These are phyloP conservation scores for Lithohypha guttulata DNA, from an alignment of 2,329 filamentous ascomycete species.

Conservation along the genomic window DNA sequence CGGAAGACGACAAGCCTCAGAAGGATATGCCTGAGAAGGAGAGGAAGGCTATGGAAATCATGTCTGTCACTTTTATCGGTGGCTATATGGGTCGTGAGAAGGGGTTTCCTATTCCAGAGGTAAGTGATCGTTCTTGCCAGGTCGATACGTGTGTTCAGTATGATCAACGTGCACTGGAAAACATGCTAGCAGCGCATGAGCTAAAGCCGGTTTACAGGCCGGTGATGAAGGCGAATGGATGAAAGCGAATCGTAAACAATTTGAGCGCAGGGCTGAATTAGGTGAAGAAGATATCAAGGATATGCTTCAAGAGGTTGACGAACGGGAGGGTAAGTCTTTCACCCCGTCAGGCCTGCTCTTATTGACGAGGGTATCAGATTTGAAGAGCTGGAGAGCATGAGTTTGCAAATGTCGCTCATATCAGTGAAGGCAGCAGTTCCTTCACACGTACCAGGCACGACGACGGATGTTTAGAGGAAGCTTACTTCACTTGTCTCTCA, in stretches of 20 bases:
- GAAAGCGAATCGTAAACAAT: slow-evolving; percentile 16
- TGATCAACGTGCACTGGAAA: too few relatives aligned
- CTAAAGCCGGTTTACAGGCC: slow-evolving; percentile 10
- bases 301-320: slow-evolving; percentile 13
- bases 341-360: too few relatives aligned
- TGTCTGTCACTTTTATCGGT: slow-evolving; percentile 15
- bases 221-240: slow-evolving; percentile 18
- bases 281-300: slow-evolving; percentile 10
- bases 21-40: slow-evolving; percentile 4
- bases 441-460: too few relatives aligned
- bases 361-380: too few relatives aligned
- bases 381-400: slow-evolving; percentile 6
- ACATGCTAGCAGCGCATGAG: too few relatives aligned
- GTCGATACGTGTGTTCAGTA: too few relatives aligned
- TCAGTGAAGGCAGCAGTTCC: too few relatives aligned
- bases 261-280: slow-evolving; percentile 13
- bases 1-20: slow-evolving; percentile 6
- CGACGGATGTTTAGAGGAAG: too few relatives aligned
- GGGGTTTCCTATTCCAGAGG: slow-evolving; percentile 17
- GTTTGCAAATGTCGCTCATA: too few relatives aligned
- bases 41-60: slow-evolving; percentile 13
- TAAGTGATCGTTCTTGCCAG: too few relatives aligned
- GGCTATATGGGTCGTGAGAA: slow-evolving; percentile 18
- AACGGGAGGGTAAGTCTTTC: too few relatives aligned
- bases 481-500: too few relatives aligned